phyloP scores from a whole-genome alignment of 2,329 filamentous ascomycete genomes.

The Scedosporium boydii region DNA sequence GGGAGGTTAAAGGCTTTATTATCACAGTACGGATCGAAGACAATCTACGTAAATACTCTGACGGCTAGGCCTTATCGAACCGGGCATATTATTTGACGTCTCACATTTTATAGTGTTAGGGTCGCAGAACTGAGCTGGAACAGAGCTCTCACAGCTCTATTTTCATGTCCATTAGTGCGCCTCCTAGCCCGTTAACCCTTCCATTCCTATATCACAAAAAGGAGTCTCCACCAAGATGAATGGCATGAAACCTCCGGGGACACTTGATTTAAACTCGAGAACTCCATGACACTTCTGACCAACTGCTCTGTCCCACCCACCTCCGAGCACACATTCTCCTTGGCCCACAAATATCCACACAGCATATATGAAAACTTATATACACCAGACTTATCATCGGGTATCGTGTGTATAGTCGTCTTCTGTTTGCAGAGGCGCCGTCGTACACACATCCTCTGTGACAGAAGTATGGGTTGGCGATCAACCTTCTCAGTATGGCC shows the following conservation, averaged over 20 bases:
- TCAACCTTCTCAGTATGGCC: slow-evolving; percentile 34
- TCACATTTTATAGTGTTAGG: too few relatives aligned
- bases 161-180: not conserved
- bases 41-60: too few relatives aligned
- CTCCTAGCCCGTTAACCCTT: not conserved
- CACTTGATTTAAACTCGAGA: not conserved
- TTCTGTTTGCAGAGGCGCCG: not conserved
- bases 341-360: too few relatives aligned
- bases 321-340: too few relatives aligned
- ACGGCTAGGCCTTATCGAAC: too few relatives aligned
- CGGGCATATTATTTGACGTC: too few relatives aligned
- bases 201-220: not conserved
- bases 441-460: not conserved
- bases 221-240: not conserved
- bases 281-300: not conserved
- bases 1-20: too few relatives aligned
- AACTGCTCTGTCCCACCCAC: not conserved
- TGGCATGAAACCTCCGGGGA: not conserved
- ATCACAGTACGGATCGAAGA: too few relatives aligned
- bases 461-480: not conserved
- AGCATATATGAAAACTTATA: not conserved
- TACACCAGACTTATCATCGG: not conserved
- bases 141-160: too few relatives aligned
- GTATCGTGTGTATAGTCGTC: not conserved
- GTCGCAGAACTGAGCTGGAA: too few relatives aligned